Evolutionary conservation across 768 basidiomycete species (phyloP).

Genomic region (Pulveroboletus sp.): DNA sequence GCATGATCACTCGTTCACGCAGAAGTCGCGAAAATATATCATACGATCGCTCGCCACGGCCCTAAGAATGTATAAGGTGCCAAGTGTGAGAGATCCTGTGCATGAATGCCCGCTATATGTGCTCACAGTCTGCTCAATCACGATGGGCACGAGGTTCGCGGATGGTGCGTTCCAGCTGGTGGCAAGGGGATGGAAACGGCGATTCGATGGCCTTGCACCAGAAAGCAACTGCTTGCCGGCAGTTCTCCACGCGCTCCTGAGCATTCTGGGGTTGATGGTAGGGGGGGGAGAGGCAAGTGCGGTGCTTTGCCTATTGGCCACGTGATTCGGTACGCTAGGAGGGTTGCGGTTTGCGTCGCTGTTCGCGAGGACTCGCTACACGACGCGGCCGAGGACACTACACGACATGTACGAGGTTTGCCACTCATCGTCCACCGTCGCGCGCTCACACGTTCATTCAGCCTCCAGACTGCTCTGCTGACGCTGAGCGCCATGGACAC

Average conservation of each 20-base stretch:
- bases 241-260: constrained; percentile 26
- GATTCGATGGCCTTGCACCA: constrained; percentile 21
- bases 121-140: constrained; percentile 85
- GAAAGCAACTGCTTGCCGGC: constrained; percentile 14
- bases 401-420: constrained; percentile 16
- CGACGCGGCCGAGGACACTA: not conserved
- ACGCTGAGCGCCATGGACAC: constrained; percentile 19
- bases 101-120: constrained; percentile 1
- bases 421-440: not conserved
- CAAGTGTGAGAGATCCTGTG: constrained; percentile 12
- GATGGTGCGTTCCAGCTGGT: constrained; percentile 43
- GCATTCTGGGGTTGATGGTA: constrained; percentile 20
- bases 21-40: constrained; percentile 95
- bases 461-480: not conserved
- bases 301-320: constrained; percentile 12
- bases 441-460: not conserved
- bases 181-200: constrained; percentile 53
- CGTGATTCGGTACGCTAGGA: constrained; percentile 16
- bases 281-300: not conserved
- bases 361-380: not conserved
- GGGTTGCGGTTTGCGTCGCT: constrained; percentile 2
- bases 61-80: constrained; percentile 37
- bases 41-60: constrained; percentile 84
- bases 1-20: constrained; percentile 91
- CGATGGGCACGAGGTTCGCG: constrained; percentile 79